Evolutionary conservation across 2,329 filamentous ascomycete genomes (phyloP), one percentile per base, ranked within the genome.

Genomic region (Aspergillus pseudonomiae): DNA sequence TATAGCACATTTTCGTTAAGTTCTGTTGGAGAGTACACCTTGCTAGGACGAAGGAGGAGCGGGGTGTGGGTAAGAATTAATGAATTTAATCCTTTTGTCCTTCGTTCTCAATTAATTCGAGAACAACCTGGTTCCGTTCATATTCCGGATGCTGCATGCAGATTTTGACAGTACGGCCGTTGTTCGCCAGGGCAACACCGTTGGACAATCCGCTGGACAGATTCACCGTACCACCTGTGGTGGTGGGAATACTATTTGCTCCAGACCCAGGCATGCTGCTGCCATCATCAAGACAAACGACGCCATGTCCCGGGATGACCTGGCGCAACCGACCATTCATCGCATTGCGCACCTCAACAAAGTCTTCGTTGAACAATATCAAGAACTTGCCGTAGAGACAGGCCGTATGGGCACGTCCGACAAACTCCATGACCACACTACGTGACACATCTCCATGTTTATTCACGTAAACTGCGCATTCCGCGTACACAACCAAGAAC

Each of bases 371-470:
- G 81, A 98, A 97, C 5, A 99, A 87, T 9, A 99, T 83, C 5
- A 99, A 86, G 76, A 97, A 98, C 63, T 93, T 91, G 1, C 93
- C 94, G 71, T 93, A 96, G 81, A 98, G 89, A 65, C 93, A 95
- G 2, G 94, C 94, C 14, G 89, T 88, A 66, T 90, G 89, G 1
- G 95, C 95, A 73, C 91, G 94, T 69, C 95, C 95, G n/a, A 96
- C 95, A 77, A 98, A 99, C 75, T 98, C 93, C 93, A 99, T 97
- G 73, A 98, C 94, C 63, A 98, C 92, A 32, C 91, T 93, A 53
- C 96, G 91, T 45, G 89, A 94, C 32, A 99, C 93, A 65, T 99
- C 95, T 68, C 95, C 95, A 78, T 98, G 93, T 80, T 98, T 97
- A 82, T 99, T 96, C 74, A 98, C 91, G 74, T 98, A 99, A 10